Percentiles rank a stretch among this genome's conserved stretches.
phyloP scores from a whole-genome alignment of 352 stramenopile genomes.

The Phytophthora macrochlamydospora region DNA sequence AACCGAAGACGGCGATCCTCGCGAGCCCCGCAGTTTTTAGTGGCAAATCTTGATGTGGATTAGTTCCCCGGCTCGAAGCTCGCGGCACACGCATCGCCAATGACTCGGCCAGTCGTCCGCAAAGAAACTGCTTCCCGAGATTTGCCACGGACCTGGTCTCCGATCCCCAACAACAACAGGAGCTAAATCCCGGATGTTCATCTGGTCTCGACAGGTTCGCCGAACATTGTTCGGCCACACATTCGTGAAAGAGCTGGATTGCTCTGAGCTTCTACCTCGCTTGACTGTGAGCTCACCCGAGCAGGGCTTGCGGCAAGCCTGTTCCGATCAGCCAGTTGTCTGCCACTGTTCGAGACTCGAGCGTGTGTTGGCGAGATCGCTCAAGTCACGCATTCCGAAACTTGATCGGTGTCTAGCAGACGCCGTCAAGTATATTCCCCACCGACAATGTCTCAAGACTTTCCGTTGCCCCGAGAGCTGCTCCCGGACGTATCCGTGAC shows the following conservation, averaged over 20 bases:
- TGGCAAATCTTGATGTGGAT: background rate
- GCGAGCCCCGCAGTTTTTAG: background rate
- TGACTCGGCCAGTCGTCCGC: background rate
- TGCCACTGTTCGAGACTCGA: conserved; percentile 3
- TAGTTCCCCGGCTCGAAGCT: background rate
- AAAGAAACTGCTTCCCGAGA: conserved; percentile 1
- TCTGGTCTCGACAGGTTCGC: background rate
- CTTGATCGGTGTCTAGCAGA: conserved; percentile 23
- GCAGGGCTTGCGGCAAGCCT: background rate
- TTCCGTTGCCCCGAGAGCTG: conserved; percentile 41
- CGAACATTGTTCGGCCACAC: background rate
- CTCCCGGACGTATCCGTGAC: conserved; percentile 40
- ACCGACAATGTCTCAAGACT: conserved; percentile 38
- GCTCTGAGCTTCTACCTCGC: background rate
- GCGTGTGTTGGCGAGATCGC: background rate
- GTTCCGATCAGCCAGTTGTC: background rate
- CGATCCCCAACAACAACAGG: background rate
- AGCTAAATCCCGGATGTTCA: background rate
- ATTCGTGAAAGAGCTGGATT: background rate
- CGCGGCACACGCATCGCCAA: background rate
- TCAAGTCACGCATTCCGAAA: conserved; percentile 17
- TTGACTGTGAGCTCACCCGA: background rate
- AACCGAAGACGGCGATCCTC: background rate
- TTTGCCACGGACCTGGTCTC: background rate
- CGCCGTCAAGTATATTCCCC: background rate